These are phyloP conservation scores for Xylariaceae sp. DNA, from an alignment of 2,329 filamentous ascomycete species.

Conservation along the genomic window DNA sequence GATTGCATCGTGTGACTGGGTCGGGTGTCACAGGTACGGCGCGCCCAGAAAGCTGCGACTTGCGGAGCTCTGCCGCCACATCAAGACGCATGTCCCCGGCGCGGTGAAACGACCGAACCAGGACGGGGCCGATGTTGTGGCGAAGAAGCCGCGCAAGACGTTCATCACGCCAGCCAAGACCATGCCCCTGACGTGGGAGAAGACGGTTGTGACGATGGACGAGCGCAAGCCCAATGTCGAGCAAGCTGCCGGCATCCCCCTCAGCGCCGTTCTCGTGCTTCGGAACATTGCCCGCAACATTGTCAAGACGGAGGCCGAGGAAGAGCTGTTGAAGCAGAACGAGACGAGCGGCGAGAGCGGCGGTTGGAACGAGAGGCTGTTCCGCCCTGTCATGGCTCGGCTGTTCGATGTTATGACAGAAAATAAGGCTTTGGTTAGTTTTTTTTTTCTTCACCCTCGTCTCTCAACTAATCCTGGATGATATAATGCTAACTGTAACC, in stretches of 20 bases:
- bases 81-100: slow-evolving; percentile 61
- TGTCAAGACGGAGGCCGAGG: slow-evolving; percentile 55
- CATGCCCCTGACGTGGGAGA: slow-evolving; percentile 49
- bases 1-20: slow-evolving; percentile 61
- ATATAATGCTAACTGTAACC: background rate
- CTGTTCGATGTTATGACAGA: slow-evolving; percentile 66
- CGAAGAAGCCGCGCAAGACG: slow-evolving; percentile 33
- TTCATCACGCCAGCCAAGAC: slow-evolving; percentile 53
- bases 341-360: slow-evolving; percentile 42
- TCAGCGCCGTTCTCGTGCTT: slow-evolving; percentile 70
- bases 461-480: slow-evolving; percentile 5
- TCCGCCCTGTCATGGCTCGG: slow-evolving; percentile 58
- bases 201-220: slow-evolving; percentile 51
- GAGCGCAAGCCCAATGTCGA: slow-evolving; percentile 53
- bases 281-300: slow-evolving; percentile 70
- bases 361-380: slow-evolving; percentile 63
- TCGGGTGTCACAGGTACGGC: slow-evolving; percentile 54
- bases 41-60: slow-evolving; percentile 41
- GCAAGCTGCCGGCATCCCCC: slow-evolving; percentile 70
- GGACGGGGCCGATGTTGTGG: slow-evolving; percentile 24
- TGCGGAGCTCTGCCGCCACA: slow-evolving; percentile 53
- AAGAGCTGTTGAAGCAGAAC: slow-evolving; percentile 46
- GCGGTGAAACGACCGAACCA: slow-evolving; percentile 27
- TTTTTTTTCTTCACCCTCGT: background rate
- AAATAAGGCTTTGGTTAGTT: slow-evolving; percentile 55